phyloP scores from a whole-genome alignment of 306 rosid species.

The Dryas octopetala region DNA sequence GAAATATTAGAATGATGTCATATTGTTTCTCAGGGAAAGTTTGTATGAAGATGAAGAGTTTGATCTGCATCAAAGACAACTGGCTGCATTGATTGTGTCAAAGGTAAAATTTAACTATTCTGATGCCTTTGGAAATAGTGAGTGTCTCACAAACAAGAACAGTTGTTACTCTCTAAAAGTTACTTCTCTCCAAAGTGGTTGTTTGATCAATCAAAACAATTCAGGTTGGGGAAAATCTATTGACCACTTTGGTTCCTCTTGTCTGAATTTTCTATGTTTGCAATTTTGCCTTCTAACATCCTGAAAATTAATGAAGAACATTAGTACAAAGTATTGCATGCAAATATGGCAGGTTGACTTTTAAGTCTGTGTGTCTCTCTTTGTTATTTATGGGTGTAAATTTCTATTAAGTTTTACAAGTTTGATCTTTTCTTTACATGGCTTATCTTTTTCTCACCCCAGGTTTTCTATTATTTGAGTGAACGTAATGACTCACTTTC shows the following conservation, averaged over 20 bases:
- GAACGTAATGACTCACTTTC: conserved; percentile 91
- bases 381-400: not conserved
- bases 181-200: not conserved
- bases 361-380: not conserved
- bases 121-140: conserved; percentile 7
- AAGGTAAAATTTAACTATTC: conserved; percentile 51
- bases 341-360: not conserved
- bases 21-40: conserved; percentile 64
- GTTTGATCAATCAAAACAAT: not conserved
- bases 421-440: conserved; percentile 1
- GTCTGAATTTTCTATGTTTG: not conserved
- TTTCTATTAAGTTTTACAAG: not conserved
- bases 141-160: not conserved
- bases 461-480: conserved; percentile 95
- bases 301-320: not conserved
- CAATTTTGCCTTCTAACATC: not conserved
- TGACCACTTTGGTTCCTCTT: not conserved
- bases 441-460: conserved; percentile 7
- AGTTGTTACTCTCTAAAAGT: no score
- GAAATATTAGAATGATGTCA: not conserved
- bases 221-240: not conserved
- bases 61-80: conserved; percentile 85
- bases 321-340: not conserved
- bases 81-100: conserved; percentile 88
- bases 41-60: conserved; percentile 91